These are phyloP conservation scores for Cryptococcus sp. DNA, from an alignment of 1,284 basidiomycete species.

Conservation along the genomic window DNA sequence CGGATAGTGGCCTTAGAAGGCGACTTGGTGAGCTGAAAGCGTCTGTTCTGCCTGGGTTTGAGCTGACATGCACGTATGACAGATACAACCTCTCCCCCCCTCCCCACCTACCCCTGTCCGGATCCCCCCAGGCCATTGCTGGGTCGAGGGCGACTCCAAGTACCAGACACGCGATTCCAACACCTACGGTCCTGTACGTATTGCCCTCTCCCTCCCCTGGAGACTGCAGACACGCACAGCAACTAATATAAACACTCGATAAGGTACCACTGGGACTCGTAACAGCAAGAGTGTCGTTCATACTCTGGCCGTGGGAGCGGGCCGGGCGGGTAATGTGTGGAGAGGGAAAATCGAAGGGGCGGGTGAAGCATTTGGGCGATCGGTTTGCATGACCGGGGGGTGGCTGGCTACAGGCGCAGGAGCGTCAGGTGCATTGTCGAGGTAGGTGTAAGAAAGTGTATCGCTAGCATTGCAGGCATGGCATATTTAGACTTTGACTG, in stretches of 20 bases:
- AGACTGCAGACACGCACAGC: not conserved
- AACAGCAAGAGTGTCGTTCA: slow-evolving; percentile 46
- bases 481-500: not conserved
- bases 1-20: slow-evolving; percentile 56
- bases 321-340: slow-evolving; percentile 28
- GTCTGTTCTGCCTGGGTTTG: not conserved
- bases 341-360: slow-evolving; percentile 32
- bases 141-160: slow-evolving; percentile 57
- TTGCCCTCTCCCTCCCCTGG: not conserved
- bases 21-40: slow-evolving; percentile 47
- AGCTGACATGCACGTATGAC: not conserved
- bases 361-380: slow-evolving; percentile 14
- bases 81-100: slow-evolving; percentile 48
- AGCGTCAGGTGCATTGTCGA: slow-evolving; percentile 1
- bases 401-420: slow-evolving; percentile 11
- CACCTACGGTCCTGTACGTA: slow-evolving; percentile 54
- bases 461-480: not conserved
- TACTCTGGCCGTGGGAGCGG: slow-evolving; percentile 51
- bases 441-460: not conserved
- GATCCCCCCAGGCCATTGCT: slow-evolving; percentile 51
- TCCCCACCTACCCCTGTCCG: slow-evolving; percentile 42
- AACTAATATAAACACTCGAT: not conserved
- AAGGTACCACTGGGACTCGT: slow-evolving; percentile 51
- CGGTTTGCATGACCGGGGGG: too few species aligned
- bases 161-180: slow-evolving; percentile 53